phyloP scores from a whole-genome alignment of 2,329 filamentous ascomycete genomes.

The Epichloe festucae region DNA sequence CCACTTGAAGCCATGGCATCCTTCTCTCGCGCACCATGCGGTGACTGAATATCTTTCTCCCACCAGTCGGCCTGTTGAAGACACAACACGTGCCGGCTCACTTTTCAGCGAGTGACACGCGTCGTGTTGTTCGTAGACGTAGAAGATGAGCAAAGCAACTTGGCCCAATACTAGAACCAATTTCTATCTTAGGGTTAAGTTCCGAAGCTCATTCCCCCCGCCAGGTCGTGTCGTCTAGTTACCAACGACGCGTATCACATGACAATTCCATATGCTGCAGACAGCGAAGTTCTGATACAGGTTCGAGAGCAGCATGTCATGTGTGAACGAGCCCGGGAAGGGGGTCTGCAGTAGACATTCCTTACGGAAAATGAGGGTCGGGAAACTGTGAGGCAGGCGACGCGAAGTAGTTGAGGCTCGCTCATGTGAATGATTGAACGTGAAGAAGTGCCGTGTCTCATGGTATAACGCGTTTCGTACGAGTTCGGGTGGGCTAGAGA shows the following conservation, averaged over 20 bases:
- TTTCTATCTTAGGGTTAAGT: conserved; percentile 88
- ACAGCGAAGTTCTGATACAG: conserved; percentile 42
- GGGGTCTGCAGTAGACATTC: conserved; percentile 44
- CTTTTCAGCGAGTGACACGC: conserved; percentile 38
- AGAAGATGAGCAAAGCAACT: conserved; percentile 60
- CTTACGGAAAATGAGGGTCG: conserved; percentile 58
- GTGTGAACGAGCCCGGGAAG: conserved; percentile 22
- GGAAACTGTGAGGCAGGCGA: conserved; percentile 71
- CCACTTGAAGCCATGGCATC: conserved; percentile 42
- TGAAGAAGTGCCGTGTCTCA: conserved; percentile 33
- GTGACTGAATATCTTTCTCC: conserved; percentile 44
- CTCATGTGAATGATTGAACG: background rate
- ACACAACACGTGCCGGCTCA: conserved; percentile 22
- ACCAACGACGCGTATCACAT: conserved; percentile 23
- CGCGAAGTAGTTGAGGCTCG: conserved; percentile 34
- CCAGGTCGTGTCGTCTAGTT: conserved; percentile 26
- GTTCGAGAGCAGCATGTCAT: conserved; percentile 46
- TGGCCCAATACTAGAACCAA: conserved; percentile 64
- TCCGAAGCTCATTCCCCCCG: conserved; percentile 60
- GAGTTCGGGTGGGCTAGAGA: background rate
- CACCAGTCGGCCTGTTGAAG: conserved; percentile 32
- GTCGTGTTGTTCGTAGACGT: conserved; percentile 27
- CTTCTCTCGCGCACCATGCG: conserved; percentile 39
- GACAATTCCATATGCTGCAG: conserved; percentile 34
- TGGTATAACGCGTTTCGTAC: conserved; percentile 4